Conservation (phyloP, 352 stramenopile genomes). For the Phytophthora pistaciae region DNA sequence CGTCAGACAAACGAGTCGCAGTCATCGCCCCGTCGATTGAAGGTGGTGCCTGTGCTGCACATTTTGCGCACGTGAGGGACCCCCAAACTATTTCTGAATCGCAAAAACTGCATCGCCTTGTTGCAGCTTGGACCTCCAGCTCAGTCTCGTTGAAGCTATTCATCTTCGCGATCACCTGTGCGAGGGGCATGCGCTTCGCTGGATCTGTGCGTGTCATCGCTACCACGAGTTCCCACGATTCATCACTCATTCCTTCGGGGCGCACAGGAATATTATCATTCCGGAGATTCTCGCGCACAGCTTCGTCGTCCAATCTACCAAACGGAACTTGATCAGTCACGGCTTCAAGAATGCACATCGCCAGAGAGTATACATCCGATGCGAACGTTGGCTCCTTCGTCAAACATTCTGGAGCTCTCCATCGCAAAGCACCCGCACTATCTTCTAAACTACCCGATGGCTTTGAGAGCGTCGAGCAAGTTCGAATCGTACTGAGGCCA, state of each 20-base stretch:
- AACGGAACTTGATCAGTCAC: background rate
- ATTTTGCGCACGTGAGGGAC: background rate
- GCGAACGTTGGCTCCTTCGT: background rate
- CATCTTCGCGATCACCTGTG: background rate
- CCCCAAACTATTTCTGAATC: background rate
- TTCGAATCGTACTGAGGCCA: slow-evolving; percentile 16
- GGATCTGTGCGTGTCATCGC: slow-evolving; percentile 13
- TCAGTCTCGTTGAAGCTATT: background rate
- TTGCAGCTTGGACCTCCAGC: background rate
- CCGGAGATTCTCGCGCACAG: background rate
- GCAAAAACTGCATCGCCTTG: background rate
- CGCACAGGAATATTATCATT: background rate
- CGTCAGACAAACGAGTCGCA: background rate
- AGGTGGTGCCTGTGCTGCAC: background rate
- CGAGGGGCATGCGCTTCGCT: background rate
- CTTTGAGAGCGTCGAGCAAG: background rate
- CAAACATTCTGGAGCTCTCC: background rate
- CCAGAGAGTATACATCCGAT: background rate
- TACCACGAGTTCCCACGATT: slow-evolving; percentile 27
- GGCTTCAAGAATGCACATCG: background rate
- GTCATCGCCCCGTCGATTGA: background rate
- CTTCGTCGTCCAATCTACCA: background rate
- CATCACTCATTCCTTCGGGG: slow-evolving; percentile 17
- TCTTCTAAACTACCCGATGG: background rate
- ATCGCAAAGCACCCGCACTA: background rate